Evolutionary conservation across 345 rosid genomes (phyloP).

Genomic region (Eucalyptus melliodora): DNA sequence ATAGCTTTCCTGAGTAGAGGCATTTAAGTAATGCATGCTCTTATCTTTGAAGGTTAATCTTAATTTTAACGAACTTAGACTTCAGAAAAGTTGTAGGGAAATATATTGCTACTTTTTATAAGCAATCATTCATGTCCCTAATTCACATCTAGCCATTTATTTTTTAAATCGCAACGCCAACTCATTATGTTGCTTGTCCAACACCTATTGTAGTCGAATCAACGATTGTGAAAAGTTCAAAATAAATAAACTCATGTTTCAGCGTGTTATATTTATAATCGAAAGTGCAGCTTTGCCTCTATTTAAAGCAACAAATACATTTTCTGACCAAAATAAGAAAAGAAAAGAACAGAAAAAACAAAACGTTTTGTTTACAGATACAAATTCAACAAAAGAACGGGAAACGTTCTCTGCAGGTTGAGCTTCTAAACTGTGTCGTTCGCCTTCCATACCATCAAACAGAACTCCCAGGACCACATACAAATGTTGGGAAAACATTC

Average conservation of each 20-base stretch:
- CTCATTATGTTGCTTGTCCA: not conserved
- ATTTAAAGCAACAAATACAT: not conserved
- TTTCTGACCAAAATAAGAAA: not conserved
- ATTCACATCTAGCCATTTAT: not conserved
- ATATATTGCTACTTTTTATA: not conserved
- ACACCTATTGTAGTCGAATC: not conserved
- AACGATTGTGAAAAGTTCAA: not conserved
- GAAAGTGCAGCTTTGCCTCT: not conserved
- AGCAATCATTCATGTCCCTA: not conserved
- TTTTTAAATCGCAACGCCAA: fast-evolving
- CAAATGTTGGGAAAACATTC: not conserved
- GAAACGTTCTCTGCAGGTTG: not conserved
- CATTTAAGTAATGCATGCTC: not conserved
- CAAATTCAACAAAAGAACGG: not conserved
- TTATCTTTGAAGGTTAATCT: not conserved
- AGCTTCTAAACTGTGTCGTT: not conserved
- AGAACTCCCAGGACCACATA: not conserved
- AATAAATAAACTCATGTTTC: not conserved
- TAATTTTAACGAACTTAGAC: not conserved
- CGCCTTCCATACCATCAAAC: not conserved
- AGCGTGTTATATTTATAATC: not conserved
- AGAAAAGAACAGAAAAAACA: not conserved
- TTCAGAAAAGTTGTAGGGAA: not conserved
- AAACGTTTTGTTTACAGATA: not conserved
- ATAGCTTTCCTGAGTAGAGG: not conserved